phyloP scores from a whole-genome alignment of 78 protist genomes.

The Dictyostelium firmibasis region DNA sequence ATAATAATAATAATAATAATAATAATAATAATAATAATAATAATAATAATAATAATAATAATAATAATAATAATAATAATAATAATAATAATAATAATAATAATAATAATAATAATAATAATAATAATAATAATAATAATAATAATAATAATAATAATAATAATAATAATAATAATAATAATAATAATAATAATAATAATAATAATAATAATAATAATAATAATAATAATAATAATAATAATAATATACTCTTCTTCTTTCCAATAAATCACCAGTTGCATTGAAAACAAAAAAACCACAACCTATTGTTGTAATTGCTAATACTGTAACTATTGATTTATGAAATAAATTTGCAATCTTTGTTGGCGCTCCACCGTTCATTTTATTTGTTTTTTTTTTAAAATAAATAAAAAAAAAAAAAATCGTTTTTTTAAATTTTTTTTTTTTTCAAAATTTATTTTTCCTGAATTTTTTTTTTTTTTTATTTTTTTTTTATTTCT shows the following conservation, averaged over 20 bases:
- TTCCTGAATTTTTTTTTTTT: background rate
- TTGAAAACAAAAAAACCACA: background rate
- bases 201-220: too few species aligned
- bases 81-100: too few species aligned
- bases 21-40: too few species aligned
- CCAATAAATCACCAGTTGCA: background rate
- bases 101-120: too few species aligned
- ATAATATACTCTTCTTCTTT: constrained; percentile 26
- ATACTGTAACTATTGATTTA: constrained; percentile 27
- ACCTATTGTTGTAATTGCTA: background rate
- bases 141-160: too few species aligned
- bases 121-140: too few species aligned
- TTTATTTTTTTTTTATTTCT: background rate
- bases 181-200: too few species aligned
- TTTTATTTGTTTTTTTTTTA: background rate
- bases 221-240: too few species aligned
- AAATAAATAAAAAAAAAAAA: background rate
- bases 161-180: too few species aligned
- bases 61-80: too few species aligned
- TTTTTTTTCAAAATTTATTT: background rate
- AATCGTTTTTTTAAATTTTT: background rate
- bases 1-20: too few species aligned
- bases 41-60: too few species aligned
- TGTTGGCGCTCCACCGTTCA: background rate
- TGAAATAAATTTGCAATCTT: constrained; percentile 6